A percentile compares a stretch with the other conserved stretches of the same genome.
Conservation (phyloP, 441 rosid species). For the Syzygium syzygioides region DNA sequence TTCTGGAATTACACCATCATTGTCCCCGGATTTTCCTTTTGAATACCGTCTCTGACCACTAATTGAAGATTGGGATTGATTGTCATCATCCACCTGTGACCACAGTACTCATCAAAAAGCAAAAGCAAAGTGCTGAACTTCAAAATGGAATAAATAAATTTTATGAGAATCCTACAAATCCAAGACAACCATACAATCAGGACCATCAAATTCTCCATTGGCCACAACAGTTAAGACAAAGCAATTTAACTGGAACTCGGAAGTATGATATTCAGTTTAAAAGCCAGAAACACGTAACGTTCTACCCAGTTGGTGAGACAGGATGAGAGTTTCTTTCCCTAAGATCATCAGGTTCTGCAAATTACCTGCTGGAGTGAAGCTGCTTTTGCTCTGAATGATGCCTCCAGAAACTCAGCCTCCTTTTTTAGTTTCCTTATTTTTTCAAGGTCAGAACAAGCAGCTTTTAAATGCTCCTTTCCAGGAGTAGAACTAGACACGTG, state of each 20-base stretch:
- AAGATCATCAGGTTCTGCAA: constrained; percentile 2
- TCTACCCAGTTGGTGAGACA: neutral
- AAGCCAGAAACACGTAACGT: neutral
- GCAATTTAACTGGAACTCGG: neutral
- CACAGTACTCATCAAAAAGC: constrained; percentile 8
- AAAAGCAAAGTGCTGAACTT: neutral
- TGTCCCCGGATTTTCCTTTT: constrained; percentile 36
- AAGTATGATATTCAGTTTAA: neutral
- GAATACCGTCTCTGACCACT: constrained; percentile 33
- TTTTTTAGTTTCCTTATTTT: constrained; percentile 96
- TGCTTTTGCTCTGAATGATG: constrained; percentile 94
- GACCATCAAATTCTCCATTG: neutral
- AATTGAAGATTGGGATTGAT: constrained; percentile 30
- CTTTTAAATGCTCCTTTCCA: constrained; percentile 89
- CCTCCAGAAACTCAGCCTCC: constrained; percentile 99
- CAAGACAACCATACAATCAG: neutral
- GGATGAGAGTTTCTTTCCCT: neutral
- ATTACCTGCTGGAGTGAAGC: constrained; percentile 75
- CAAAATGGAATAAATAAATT: neutral
- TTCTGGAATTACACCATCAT: constrained; percentile 21
- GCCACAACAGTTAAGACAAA: neutral
- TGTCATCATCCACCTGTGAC: constrained; percentile 57
- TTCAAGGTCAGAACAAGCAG: constrained; percentile 98
- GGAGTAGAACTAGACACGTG: constrained; percentile 72
- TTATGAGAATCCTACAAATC: neutral